Evolutionary conservation across 2,329 filamentous ascomycete species (phyloP), one percentile per base, ranked within the genome.

Genomic region (Apiospora arundinis): DNA sequence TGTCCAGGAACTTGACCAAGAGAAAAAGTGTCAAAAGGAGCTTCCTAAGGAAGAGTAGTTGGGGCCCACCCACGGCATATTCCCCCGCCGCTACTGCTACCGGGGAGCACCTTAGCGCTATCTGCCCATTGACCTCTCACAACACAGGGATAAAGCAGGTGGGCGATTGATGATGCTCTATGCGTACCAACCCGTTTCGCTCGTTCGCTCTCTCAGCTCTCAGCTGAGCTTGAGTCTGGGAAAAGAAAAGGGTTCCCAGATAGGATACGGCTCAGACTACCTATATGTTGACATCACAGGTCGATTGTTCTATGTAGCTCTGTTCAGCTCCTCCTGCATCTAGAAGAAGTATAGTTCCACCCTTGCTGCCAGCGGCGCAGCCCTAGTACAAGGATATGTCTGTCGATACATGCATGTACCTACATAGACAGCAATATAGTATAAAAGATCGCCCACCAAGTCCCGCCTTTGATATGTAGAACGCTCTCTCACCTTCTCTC

Each of bases 101-200:
- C 52, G 14, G 52, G 52, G 52, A 11, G 28, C 16, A 9, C 18
- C 52, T 25, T 60, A 60, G 52, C 28, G 52, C 6, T 18, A 44
- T 70, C 69, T 71, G 3, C 69, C 67, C 25, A 72, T 72, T 76
- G 76, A 75, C 77, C 76, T 77, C 73, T 78, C 74, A 78, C 67
- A 72, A 52, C 46, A 70, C 73, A 72, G 72, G 73, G 69, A 69
- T 75, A 69, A 69, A 72, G 69, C 76, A 78, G 74, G 76, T 76
- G 76, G 75, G 70, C 69, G 71, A 40, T 70, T 67, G 63, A 60
- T 52, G 56, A 66, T 44, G 40, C 37, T 46, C 65, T 67, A 68
- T 73, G 28, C 52, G 11, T 37, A 8, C 23, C 8, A 14, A 5
- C 52, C 32, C 8, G 37, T 40, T 48, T 9, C 49, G 5, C 52